These are phyloP conservation scores for Irpex lacteus DNA, from an alignment of 1,284 basidiomycete genomes.

Conservation along the genomic window DNA sequence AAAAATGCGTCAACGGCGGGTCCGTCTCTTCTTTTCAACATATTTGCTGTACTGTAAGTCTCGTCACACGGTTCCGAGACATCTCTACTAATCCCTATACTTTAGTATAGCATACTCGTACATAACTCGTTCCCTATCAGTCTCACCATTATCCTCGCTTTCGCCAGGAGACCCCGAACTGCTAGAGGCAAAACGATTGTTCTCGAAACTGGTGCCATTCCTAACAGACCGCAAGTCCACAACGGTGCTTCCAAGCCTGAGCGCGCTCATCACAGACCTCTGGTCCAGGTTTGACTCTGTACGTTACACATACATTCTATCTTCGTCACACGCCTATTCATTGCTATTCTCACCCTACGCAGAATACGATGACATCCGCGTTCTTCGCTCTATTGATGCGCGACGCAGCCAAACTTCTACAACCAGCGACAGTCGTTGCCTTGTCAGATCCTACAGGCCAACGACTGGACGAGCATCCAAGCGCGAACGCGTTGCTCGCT, in stretches of 20 bases:
- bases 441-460: slow-evolving; percentile 9
- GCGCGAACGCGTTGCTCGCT: slow-evolving; percentile 39
- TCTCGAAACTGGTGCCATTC: slow-evolving; percentile 60
- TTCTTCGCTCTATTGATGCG: slow-evolving; percentile 50
- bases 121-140: slow-evolving; percentile 53
- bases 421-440: slow-evolving; percentile 36
- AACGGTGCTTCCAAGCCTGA: slow-evolving; percentile 44
- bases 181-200: slow-evolving; percentile 41
- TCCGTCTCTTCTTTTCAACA: slow-evolving; percentile 59
- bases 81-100: not conserved
- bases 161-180: slow-evolving; percentile 38
- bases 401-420: slow-evolving; percentile 50
- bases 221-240: slow-evolving; percentile 54
- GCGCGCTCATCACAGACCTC: slow-evolving; percentile 51
- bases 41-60: slow-evolving; percentile 63
- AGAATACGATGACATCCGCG: slow-evolving; percentile 45
- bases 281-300: slow-evolving; percentile 60
- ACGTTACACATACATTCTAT: slow-evolving; percentile 20
- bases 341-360: slow-evolving; percentile 12
- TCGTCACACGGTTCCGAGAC: not conserved
- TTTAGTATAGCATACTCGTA: slow-evolving; percentile 65
- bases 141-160: slow-evolving; percentile 49
- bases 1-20: slow-evolving; percentile 26
- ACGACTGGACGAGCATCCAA: slow-evolving; percentile 32
- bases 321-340: not conserved